Evolutionary conservation across 2,329 filamentous ascomycete genomes (phyloP), one percentile per base, ranked within the genome.

Genomic region (Aspergillus sp.): DNA sequence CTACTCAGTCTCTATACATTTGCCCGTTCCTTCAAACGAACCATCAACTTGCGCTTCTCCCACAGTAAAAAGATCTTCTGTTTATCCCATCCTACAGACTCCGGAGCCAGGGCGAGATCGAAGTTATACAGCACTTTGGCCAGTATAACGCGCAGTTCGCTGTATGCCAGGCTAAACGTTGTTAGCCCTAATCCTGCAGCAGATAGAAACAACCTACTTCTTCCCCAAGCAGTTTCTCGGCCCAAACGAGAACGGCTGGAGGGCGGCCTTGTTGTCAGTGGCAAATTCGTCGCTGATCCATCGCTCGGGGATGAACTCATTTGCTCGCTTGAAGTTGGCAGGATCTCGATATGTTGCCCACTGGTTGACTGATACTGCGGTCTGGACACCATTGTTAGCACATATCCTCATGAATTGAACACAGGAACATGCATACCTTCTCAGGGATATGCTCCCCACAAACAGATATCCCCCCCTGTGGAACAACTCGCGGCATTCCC

Each of bases 401-500:
- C 0, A 20, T 4, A 1, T 20, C 20, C 3, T 20, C 20, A 20
- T 4, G 3, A 4, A 30, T 11, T 30, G 27, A 30, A 11, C 1
- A 30, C 27, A 30, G 27, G 8, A 11, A 11, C 8, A 30, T 8
- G 3, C 27, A 30, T 30, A 30, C 27, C 3, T 30, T 9, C 2
- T 3, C 9, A 30, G 27, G 27, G 27, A 30, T 30, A 11, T 30
- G 27, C 27, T 30, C 27, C 27, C 27, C 27, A 4, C 27, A 30
- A 11, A 30, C 27, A 30, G 27, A 30, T 0, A 13, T 69, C 3
- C 77, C 78, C 2, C 68, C 69, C 4, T 64, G 50, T 1, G 73
- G 75, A 3, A 73, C 71, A 6, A 67, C 27, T 5, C 74, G 65
- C 1, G 76, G 73, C 9, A 74, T 51, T 9, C 68, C 66, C n/a